phyloP scores from a whole-genome alignment of 2,329 filamentous ascomycete genomes.

The Metarhizium humberi region DNA sequence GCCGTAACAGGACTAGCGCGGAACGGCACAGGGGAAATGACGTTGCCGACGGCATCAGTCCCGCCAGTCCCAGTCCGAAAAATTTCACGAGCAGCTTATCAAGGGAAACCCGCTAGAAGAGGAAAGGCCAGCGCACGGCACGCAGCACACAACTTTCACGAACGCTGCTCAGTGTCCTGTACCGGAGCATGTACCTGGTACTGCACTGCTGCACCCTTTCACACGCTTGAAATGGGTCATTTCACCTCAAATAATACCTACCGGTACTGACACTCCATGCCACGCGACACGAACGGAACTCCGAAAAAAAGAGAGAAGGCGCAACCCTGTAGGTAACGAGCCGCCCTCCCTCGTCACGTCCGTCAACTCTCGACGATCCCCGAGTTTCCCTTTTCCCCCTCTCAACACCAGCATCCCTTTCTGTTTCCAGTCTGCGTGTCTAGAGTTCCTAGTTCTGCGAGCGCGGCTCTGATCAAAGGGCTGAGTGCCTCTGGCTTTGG shows the following conservation, averaged over 20 bases:
- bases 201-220: not conserved
- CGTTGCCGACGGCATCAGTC: not conserved
- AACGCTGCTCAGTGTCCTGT: not conserved
- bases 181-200: not conserved
- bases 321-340: not conserved
- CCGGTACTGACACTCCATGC: not conserved
- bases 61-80: not conserved
- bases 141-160: not conserved
- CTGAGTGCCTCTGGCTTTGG: not conserved
- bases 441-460: not conserved
- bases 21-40: conserved; percentile 1
- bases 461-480: not conserved
- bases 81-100: not conserved
- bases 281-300: conserved; percentile 1
- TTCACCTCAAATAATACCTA: not conserved
- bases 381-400: not conserved
- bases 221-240: not conserved
- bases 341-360: not conserved
- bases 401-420: not conserved
- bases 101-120: not conserved
- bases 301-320: not conserved
- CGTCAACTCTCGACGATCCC: not conserved
- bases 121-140: not conserved
- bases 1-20: not conserved
- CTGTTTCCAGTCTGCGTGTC: not conserved